Base-by-base conservation (phyloP, 371 early-diverging fungal genomes). In the Dichotomocladium elegans region DNA sequence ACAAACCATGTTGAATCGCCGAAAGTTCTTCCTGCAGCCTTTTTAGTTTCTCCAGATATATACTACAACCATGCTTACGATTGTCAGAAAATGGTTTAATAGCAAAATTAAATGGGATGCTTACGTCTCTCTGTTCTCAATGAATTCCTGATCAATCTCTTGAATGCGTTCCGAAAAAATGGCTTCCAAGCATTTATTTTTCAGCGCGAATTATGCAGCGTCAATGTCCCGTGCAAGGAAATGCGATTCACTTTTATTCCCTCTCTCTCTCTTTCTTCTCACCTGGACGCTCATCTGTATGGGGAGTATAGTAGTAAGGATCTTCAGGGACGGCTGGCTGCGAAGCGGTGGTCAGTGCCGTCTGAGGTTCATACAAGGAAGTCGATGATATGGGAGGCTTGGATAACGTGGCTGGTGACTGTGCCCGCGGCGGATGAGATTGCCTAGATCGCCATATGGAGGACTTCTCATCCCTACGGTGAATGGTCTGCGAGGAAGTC, bases 111-210 rank as follows among this genome's bases (percentile, higher is more conserved):
- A n/a, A n/a, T n/a, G n/a, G n/a, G n/a, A n/a, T n/a, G n/a, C 56
- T 47, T 55, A 48, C 56, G 49, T 48, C 42, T 55, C 56, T 43
- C 34, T 55, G 33, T 55, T 55, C 27, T 55, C 56, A 12, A 41
- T 31, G 30, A 55, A 55, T 30, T 55, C 56, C 15, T 48, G 56
- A 40, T 55, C 33, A 19, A 55, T 55, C 41, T 31, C 47, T 34
- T 35, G 25, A 26, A 40, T 41, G 24, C 49, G 56, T 34, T 55
- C 56, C 19, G 24, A 48, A 21, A 34, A 55, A 41, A 48, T 49
- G 3, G 15, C 28, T 10, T 21, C 40, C 37, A 37, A 37, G 37
- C n/a, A n/a, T n/a, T n/a, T n/a, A n/a, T n/a, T n/a, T n/a, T n/a
- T n/a, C n/a, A n/a, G n/a, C n/a, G n/a, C n/a, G n/a, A n/a, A n/a